Conservation (phyloP, 129 eudicot species). For the Pseudognaphalium luteoalbum region DNA sequence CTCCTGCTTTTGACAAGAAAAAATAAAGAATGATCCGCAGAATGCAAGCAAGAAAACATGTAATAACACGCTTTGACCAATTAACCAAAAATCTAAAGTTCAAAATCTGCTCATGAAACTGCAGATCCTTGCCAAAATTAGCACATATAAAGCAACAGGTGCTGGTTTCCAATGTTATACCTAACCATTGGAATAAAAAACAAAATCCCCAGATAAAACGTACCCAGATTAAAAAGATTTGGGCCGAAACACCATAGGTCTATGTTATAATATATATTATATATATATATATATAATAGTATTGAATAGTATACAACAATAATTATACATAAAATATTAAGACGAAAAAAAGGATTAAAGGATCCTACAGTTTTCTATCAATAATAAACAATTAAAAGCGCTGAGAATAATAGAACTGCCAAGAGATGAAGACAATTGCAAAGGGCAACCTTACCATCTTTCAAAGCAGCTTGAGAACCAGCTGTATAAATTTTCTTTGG, state of each 20-base stretch:
- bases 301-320: background rate
- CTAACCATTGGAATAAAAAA: background rate
- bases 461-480: constrained; percentile 41
- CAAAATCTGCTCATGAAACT: background rate
- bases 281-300: too few species aligned
- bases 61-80: background rate
- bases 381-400: constrained; percentile 1
- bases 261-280: background rate
- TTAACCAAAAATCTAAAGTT: background rate
- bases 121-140: background rate
- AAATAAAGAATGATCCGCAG: background rate
- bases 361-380: background rate
- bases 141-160: background rate
- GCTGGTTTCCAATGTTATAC: background rate
- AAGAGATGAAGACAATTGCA: constrained; percentile 21
- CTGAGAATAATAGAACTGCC: background rate
- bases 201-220: background rate
- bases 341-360: background rate
- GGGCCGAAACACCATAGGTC: background rate
- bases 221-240: background rate
- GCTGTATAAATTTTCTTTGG: constrained; percentile 72
- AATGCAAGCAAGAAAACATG: background rate
- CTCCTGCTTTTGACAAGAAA: constrained; percentile 38
- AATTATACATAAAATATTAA: background rate
- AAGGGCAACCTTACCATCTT: constrained; percentile 54